Evolutionary conservation across 2,329 filamentous ascomycete genomes (phyloP).

Genomic region (Pseudocercospora macadamiae): DNA sequence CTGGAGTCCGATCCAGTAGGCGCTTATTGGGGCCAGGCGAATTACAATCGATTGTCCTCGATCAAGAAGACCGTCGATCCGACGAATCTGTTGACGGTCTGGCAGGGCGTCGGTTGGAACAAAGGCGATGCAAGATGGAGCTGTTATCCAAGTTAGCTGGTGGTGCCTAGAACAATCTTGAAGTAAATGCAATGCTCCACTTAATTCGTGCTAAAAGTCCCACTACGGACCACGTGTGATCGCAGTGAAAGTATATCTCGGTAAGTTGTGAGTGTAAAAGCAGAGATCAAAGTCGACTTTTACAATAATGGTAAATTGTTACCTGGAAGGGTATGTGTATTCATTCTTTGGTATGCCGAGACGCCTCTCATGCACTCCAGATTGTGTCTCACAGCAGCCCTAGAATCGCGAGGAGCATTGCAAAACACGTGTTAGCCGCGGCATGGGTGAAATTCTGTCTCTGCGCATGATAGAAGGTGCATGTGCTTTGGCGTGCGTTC

Average conservation of each 20-base stretch:
- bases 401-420: not conserved
- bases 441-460: no score
- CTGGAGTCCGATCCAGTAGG: constrained; percentile 23
- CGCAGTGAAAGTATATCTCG: no score
- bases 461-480: no score
- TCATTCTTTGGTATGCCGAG: no score
- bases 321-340: no score
- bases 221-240: not conserved
- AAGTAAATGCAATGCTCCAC: no score
- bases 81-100: constrained; percentile 28
- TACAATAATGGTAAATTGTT: no score
- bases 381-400: not conserved
- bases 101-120: constrained; percentile 28
- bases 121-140: constrained; percentile 24
- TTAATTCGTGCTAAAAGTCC: not conserved
- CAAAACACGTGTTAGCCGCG: no score
- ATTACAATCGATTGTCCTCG: constrained; percentile 25
- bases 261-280: no score
- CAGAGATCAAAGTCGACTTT: no score
- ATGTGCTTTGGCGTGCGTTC: no score
- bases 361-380: not conserved
- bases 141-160: constrained; percentile 22
- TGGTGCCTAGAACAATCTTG: not conserved
- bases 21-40: constrained; percentile 26
- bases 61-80: constrained; percentile 31